Evolutionary conservation across 495 filamentous ascomycete species (phyloP).

Genomic region (Pyronema domesticum): DNA sequence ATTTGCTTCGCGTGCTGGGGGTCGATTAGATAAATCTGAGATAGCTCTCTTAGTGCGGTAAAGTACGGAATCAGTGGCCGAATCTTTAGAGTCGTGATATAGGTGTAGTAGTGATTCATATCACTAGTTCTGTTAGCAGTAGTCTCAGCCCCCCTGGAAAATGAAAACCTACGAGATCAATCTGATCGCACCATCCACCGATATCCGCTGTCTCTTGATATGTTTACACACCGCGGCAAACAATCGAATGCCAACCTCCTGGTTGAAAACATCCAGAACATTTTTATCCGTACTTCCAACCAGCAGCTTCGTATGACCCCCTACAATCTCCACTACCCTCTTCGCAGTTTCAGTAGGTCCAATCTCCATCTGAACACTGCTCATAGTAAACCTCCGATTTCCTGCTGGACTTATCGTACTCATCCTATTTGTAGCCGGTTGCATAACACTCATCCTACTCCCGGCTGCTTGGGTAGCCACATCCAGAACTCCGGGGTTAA

Average conservation of each 20-base stretch:
- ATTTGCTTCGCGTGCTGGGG: constrained; percentile 79
- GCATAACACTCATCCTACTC: not conserved
- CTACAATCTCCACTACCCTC: constrained; percentile 66
- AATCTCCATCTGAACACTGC: constrained; percentile 42
- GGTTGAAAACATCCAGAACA: constrained; percentile 95
- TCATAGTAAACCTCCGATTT: no score
- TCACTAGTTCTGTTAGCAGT: constrained; percentile 36
- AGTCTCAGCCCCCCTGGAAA: not conserved
- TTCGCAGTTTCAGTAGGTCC: constrained; percentile 61
- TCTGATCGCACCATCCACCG: constrained; percentile 73
- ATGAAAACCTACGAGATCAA: constrained; percentile 49
- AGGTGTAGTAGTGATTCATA: constrained; percentile 83
- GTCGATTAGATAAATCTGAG: constrained; percentile 90
- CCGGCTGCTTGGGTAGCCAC: constrained; percentile 9
- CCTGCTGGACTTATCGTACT: constrained; percentile 23
- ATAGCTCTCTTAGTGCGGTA: constrained; percentile 74
- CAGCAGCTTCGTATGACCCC: constrained; percentile 77
- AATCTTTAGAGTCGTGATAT: constrained; percentile 65
- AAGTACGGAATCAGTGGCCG: constrained; percentile 74
- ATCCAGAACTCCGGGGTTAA: constrained; percentile 48
- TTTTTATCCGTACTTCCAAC: constrained; percentile 88
- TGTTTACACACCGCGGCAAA: constrained; percentile 90
- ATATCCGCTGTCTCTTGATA: constrained; percentile 85
- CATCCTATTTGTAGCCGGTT: constrained; percentile 26
- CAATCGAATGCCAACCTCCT: constrained; percentile 84